Base-by-base conservation (phyloP, 2,329 filamentous ascomycete species). In the Ambrosiella beaveri region DNA sequence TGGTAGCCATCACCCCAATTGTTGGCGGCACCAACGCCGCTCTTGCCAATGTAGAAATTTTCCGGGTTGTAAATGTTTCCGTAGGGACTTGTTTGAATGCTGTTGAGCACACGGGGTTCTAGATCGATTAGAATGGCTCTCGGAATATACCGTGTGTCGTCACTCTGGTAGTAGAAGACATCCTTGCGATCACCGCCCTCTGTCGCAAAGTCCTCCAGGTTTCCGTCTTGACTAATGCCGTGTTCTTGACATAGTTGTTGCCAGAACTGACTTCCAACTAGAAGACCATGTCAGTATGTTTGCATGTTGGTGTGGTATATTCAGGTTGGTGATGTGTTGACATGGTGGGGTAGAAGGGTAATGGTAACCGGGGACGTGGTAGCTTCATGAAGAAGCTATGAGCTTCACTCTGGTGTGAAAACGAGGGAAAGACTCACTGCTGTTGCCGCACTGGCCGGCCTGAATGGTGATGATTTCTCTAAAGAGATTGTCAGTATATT, bases 391-490 rank as follows among this genome's bases (percentile, higher is more conserved):
- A 8, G 15, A 41, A 44, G 39, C 12, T 12, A 38, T 54, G 52
- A 54, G 37, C 15, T 17, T 15, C 44, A 15, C n/a, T 4, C 19
- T 13, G n/a, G 17, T 11, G 27, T 27, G 17, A 51, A 51, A 41
- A 2, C 52, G 15, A 19, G 56, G 36, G 19, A 13, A 37, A 63
- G 62, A 86, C 87, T 77, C 70, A 95, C 90, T 91, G 81, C 90
- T 96, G 75, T 97, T 97, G 80, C 91, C 93, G 79, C 93, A 97
- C 74, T 97, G 93, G 79, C 93, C 93, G 64, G 94, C 91, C 74
- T 98, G 93, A 66, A 98, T 86, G 62, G 94, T 98, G 72, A 98
- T 98, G 67, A 98, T 98, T 80, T 98, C 93, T 73, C 93, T 96
- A 65, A 1, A 58, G 7, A 13, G 15, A 7, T 9, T 17, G 56